Percentiles rank a stretch among this genome's conserved stretches.
phyloP scores from a whole-genome alignment of 805 yeast species.

The Soucietia sequanensis region DNA sequence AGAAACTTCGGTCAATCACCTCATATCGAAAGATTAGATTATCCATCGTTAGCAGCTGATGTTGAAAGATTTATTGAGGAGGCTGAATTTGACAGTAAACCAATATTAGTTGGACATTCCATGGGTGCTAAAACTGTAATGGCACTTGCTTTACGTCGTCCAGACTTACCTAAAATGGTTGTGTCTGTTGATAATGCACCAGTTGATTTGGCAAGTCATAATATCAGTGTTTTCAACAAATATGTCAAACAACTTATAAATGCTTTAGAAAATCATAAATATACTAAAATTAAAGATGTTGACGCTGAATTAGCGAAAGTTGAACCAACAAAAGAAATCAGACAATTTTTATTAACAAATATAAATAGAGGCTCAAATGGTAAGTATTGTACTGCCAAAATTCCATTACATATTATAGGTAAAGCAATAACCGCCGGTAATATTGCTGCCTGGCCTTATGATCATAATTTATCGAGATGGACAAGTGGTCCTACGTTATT shows the following conservation, averaged over 20 bases:
- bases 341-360: constrained; percentile 79
- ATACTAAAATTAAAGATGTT: constrained; percentile 62
- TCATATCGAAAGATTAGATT: constrained; percentile 66
- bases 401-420: constrained; percentile 73
- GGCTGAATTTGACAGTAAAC: constrained; percentile 38
- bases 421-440: constrained; percentile 62
- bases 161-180: constrained; percentile 57
- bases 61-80: constrained; percentile 68
- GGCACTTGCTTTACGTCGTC: constrained; percentile 75
- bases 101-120: constrained; percentile 75
- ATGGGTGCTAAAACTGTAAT: constrained; percentile 96
- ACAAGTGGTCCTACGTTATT: constrained; percentile 68
- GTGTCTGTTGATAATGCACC: constrained; percentile 92
- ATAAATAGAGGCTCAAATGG: constrained; percentile 44
- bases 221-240: constrained; percentile 55
- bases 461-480: constrained; percentile 52
- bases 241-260: constrained; percentile 64
- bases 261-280: constrained; percentile 48
- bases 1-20: constrained; percentile 96
- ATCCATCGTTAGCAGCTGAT: constrained; percentile 80
- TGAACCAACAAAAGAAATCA: constrained; percentile 57
- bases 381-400: constrained; percentile 47
- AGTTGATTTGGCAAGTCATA: constrained; percentile 52
- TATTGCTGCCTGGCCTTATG: constrained; percentile 77
- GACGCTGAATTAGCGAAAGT: constrained; percentile 59